These are phyloP conservation scores for Edaphochlamys debaryana DNA, from an alignment of 139 green algal genomes.

Conservation along the genomic window DNA sequence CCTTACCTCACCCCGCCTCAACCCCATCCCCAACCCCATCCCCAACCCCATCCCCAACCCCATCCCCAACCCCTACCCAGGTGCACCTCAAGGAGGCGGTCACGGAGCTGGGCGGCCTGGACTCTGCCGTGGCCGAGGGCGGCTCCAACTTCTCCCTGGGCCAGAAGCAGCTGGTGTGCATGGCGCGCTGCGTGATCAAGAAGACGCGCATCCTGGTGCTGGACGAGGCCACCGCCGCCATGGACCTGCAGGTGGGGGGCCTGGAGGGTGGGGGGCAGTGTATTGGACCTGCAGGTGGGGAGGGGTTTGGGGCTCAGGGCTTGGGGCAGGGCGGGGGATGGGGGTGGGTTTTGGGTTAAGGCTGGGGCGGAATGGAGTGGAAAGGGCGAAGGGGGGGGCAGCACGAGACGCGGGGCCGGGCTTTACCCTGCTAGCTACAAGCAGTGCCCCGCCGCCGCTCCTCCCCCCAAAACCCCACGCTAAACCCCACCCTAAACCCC, in stretches of 20 bases:
- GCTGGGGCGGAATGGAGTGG: no score
- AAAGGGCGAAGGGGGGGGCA: no score
- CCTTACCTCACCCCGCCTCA: no score
- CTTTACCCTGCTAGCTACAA: no score
- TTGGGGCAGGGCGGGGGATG: no score
- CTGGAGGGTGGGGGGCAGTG: slow-evolving; percentile 36
- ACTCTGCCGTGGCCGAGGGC: slow-evolving; percentile 81
- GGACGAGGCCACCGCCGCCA: slow-evolving; percentile 81
- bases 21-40: background rate
- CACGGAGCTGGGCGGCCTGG: slow-evolving; percentile 76
- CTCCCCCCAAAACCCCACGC: no score
- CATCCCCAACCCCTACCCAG: background rate
- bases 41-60: background rate
- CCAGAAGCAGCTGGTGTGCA: slow-evolving; percentile 96
- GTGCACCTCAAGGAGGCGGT: slow-evolving; percentile 58
- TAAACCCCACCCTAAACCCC: background rate
- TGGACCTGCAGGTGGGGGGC: slow-evolving; percentile 63
- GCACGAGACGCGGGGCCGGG: no score
- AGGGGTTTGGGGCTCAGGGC: no score
- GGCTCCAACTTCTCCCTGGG: slow-evolving; percentile 90
- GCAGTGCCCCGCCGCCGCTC: no score
- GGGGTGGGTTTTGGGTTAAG: no score
- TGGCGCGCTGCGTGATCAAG: slow-evolving; percentile 74
- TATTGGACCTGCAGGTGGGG: slow-evolving; percentile 26
- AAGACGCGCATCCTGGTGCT: slow-evolving; percentile 74